Percentiles rank a stretch among this genome's conserved stretches.
Conservation (phyloP, 805 yeast genomes). For the Candida awuae region DNA sequence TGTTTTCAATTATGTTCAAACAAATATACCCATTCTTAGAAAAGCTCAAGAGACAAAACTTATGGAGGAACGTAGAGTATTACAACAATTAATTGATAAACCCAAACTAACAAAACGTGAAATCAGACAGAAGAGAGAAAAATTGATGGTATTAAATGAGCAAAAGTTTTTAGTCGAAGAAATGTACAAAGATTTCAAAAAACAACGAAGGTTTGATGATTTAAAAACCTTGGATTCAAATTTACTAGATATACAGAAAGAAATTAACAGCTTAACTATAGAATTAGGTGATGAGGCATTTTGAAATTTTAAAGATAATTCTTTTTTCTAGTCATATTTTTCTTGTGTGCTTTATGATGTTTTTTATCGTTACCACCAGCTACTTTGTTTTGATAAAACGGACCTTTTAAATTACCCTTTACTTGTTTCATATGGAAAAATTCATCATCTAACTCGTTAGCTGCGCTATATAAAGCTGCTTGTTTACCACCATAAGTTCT, state of each 20-base stretch:
- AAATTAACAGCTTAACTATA: constrained; percentile 37
- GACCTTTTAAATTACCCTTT: constrained; percentile 55
- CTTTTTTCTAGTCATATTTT: constrained; percentile 10
- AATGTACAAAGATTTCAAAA: constrained; percentile 54
- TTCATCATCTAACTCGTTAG: constrained; percentile 77
- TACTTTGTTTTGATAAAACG: constrained; percentile 56
- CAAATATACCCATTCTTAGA: constrained; percentile 56
- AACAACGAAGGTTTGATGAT: constrained; percentile 71
- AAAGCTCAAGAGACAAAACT: constrained; percentile 38
- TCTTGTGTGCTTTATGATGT: constrained; percentile 47
- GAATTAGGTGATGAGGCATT: constrained; percentile 49
- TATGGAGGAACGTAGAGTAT: constrained; percentile 10
- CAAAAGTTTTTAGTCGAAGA: constrained; percentile 66
- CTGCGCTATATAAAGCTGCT: constrained; percentile 70
- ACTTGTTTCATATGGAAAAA: constrained; percentile 67
- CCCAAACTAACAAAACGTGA: constrained; percentile 38
- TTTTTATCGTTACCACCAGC: constrained; percentile 66
- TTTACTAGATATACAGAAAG: constrained; percentile 45
- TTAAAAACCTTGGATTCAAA: constrained; percentile 51
- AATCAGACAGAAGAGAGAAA: constrained; percentile 56
- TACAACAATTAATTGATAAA: constrained; percentile 3
- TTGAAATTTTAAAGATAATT: background rate
- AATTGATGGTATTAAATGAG: constrained; percentile 79
- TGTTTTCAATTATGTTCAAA: constrained; percentile 56
- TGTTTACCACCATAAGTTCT: constrained; percentile 71